Evolutionary conservation across 306 rosid species (phyloP).

Genomic region (Malus fusca): DNA sequence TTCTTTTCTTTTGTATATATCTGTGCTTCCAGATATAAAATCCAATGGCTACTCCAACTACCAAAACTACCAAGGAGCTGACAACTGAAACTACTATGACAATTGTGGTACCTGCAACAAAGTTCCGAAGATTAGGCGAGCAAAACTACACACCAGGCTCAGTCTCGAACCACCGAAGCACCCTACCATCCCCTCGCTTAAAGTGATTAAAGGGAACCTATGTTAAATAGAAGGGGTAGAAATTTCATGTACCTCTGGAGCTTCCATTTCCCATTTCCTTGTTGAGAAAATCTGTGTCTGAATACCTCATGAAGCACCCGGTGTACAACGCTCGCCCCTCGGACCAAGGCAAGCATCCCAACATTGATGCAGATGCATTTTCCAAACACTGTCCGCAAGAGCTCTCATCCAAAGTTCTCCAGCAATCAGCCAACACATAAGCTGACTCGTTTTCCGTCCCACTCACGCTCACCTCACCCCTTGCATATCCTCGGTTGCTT

Average conservation of each 20-base stretch:
- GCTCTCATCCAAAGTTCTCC: slow-evolving; percentile 59
- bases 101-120: slow-evolving; percentile 46
- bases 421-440: slow-evolving; percentile 75
- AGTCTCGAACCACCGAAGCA: not conserved
- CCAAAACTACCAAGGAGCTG: slow-evolving; percentile 57
- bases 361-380: slow-evolving; percentile 52
- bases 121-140: not conserved
- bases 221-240: not conserved
- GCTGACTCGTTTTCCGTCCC: slow-evolving; percentile 42
- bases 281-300: slow-evolving; percentile 70
- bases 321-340: slow-evolving; percentile 79
- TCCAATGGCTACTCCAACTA: slow-evolving; percentile 41
- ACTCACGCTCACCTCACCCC: slow-evolving; percentile 23
- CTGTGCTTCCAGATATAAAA: slow-evolving; percentile 62
- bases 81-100: slow-evolving; percentile 51
- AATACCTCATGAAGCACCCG: slow-evolving; percentile 94
- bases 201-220: not conserved
- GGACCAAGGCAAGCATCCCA: slow-evolving; percentile 66
- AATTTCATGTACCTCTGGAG: slow-evolving; percentile 40
- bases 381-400: slow-evolving; percentile 71
- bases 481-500: slow-evolving; percentile 45
- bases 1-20: slow-evolving; percentile 75
- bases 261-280: slow-evolving; percentile 30
- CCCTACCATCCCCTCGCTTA: not conserved
- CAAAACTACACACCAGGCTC: not conserved